Percentiles rank a stretch among this genome's conserved stretches.
These are phyloP conservation scores for Penicillium sp. DNA, from an alignment of 2,329 filamentous ascomycete genomes.

Conservation along the genomic window DNA sequence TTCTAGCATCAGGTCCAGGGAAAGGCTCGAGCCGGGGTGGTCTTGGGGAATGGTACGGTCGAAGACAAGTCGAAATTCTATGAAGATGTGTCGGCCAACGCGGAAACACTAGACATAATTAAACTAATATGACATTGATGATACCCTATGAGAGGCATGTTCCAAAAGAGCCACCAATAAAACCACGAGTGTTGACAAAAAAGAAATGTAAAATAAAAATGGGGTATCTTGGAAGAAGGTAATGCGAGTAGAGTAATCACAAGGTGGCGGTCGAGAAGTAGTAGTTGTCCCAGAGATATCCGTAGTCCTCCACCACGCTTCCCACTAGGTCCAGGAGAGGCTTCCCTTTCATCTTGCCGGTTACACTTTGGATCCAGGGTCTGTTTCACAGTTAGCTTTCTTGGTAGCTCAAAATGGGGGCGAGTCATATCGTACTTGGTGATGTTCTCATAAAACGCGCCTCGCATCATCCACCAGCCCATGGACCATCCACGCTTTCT, in stretches of 20 bases:
- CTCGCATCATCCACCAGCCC: constrained; percentile 93
- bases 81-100: constrained; percentile 37
- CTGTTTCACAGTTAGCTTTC: constrained; percentile 38
- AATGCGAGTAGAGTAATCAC: constrained; percentile 19
- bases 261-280: constrained; percentile 71
- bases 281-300: constrained; percentile 97
- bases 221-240: constrained; percentile 22
- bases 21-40: constrained; percentile 61
- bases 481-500: constrained; percentile 82
- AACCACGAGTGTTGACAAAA: constrained; percentile 4
- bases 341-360: constrained; percentile 65
- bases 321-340: constrained; percentile 75
- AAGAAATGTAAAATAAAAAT: constrained; percentile 6
- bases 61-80: constrained; percentile 65
- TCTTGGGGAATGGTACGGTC: constrained; percentile 75
- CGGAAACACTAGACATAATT: constrained; percentile 16
- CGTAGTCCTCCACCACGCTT: constrained; percentile 89
- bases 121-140: constrained; percentile 23
- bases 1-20: constrained; percentile 44
- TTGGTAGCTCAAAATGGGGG: not conserved
- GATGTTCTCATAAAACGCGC: constrained; percentile 92
- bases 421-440: constrained; percentile 53
- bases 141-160: constrained; percentile 20
- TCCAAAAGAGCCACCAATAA: constrained; percentile 14
- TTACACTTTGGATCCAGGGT: constrained; percentile 62